A percentile compares a stretch with the other conserved stretches of the same genome.
phyloP scores from a whole-genome alignment of 1,284 basidiomycete genomes.

The Calocybe gambosa region DNA sequence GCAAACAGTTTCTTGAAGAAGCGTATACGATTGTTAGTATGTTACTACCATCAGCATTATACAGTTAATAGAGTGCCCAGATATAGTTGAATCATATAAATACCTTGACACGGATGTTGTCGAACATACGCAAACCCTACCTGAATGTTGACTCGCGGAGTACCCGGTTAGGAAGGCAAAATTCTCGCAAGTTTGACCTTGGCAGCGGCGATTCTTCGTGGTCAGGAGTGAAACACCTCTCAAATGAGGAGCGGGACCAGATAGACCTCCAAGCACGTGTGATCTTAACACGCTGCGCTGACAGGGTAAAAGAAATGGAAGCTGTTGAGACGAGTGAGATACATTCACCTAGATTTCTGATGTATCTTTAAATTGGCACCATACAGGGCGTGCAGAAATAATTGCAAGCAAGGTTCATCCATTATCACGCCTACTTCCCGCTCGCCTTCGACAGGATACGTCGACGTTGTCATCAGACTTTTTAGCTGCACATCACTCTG shows the following conservation, averaged over 20 bases:
- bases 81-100: constrained; percentile 64
- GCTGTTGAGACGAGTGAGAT: constrained; percentile 74
- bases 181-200: constrained; percentile 51
- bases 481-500: constrained; percentile 75
- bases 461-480: constrained; percentile 59
- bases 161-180: constrained; percentile 42
- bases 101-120: constrained; percentile 64
- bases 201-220: constrained; percentile 48
- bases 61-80: constrained; percentile 5
- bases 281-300: constrained; percentile 75
- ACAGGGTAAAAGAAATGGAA: constrained; percentile 83
- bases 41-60: constrained; percentile 2
- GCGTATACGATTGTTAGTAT: constrained; percentile 66
- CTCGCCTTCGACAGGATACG: constrained; percentile 56
- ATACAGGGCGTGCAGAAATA: constrained; percentile 60
- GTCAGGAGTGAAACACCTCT: constrained; percentile 65
- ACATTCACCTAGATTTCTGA: constrained; percentile 7
- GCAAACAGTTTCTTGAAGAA: constrained; percentile 64
- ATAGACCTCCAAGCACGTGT: constrained; percentile 85
- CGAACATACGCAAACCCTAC: constrained; percentile 70
- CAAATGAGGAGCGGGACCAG: constrained; percentile 84
- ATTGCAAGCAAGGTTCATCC: constrained; percentile 56
- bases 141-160: constrained; percentile 63
- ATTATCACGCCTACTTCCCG: constrained; percentile 58
- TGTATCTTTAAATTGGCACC: constrained; percentile 6